Evolutionary conservation across 1,139 yeast species (phyloP).

Genomic region (Candida mesenterica): DNA sequence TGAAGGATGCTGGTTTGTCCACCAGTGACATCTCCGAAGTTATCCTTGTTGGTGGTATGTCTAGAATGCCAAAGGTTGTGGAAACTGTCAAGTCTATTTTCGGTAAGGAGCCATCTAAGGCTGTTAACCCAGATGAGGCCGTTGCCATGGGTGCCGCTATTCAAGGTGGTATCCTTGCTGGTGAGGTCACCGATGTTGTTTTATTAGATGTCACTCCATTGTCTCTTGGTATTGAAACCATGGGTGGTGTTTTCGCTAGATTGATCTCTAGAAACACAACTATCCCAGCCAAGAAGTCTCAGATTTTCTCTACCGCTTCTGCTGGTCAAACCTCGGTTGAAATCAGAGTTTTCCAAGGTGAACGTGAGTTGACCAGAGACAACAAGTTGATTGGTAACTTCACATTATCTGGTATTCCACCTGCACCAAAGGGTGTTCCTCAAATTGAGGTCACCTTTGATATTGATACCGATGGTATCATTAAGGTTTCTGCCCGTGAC

Average conservation of each 20-base stretch:
- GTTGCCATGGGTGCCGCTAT: slow-evolving; percentile 99
- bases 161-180: slow-evolving; percentile 98
- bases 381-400: slow-evolving; percentile 98
- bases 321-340: slow-evolving; percentile 99
- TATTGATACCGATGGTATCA: slow-evolving; percentile 98
- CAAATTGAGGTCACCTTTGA: slow-evolving; percentile 98
- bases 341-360: slow-evolving; percentile 99
- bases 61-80: slow-evolving; percentile 99
- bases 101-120: slow-evolving; percentile 96
- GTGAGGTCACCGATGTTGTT: slow-evolving; percentile 95
- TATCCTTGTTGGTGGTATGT: slow-evolving; percentile 99
- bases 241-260: slow-evolving; percentile 98
- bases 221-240: slow-evolving; percentile 96
- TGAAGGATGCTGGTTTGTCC: slow-evolving; percentile 88
- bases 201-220: slow-evolving; percentile 96
- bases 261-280: slow-evolving; percentile 97
- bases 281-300: slow-evolving; percentile 95
- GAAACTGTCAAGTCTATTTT: slow-evolving; percentile 93
- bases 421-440: slow-evolving; percentile 99
- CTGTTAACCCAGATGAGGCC: slow-evolving; percentile 99
- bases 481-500: slow-evolving; percentile 97
- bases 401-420: slow-evolving; percentile 93
- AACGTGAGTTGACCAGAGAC: slow-evolving; percentile 98
- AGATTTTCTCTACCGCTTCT: slow-evolving; percentile 97
- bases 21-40: slow-evolving; percentile 92